Evolutionary conservation across 768 basidiomycete species (phyloP).

Genomic region (Russula dissimulans): DNA sequence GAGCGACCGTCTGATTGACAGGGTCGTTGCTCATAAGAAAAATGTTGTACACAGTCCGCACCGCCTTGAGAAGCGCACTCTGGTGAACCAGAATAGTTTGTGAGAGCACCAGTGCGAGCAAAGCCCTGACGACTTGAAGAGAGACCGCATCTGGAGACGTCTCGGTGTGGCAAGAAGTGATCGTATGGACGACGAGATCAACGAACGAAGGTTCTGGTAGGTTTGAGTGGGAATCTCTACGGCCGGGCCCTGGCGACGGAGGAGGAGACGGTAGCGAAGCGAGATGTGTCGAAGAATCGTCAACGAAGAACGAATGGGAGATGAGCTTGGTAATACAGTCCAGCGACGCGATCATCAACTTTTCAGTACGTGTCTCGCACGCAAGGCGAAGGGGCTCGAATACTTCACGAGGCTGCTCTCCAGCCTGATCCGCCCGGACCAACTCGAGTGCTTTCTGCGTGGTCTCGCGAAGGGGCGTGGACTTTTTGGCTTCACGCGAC

Average conservation of each 20-base stretch:
- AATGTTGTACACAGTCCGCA: slow-evolving; percentile 96
- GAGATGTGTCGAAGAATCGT: slow-evolving; percentile 37
- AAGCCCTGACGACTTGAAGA: slow-evolving; percentile 92
- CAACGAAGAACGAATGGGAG: slow-evolving; percentile 93
- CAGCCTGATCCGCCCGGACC: slow-evolving; percentile 64
- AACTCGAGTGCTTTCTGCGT: slow-evolving; percentile 76
- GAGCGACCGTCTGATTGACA: slow-evolving; percentile 96
- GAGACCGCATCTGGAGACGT: slow-evolving; percentile 84
- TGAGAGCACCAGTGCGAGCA: slow-evolving; percentile 83
- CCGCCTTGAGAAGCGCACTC: slow-evolving; percentile 89
- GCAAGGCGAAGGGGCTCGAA: slow-evolving; percentile 95
- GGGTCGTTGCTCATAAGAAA: slow-evolving; percentile 85
- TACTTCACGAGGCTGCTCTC: slow-evolving; percentile 73
- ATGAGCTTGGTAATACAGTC: slow-evolving; percentile 98
- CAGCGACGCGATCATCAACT: slow-evolving; percentile 91
- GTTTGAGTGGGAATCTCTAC: slow-evolving; percentile 31
- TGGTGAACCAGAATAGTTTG: slow-evolving; percentile 86
- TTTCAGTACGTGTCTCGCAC: slow-evolving; percentile 90
- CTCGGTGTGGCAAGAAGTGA: slow-evolving; percentile 86
- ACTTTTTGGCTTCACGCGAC: slow-evolving; percentile 84
- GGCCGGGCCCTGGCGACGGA: slow-evolving; percentile 50
- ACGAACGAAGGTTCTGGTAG: slow-evolving; percentile 68
- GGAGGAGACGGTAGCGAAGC: slow-evolving; percentile 60
- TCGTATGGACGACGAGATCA: slow-evolving; percentile 89
- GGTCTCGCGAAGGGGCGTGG: slow-evolving; percentile 70